Evolutionary conservation across 2,329 filamentous ascomycete species (phyloP).

Genomic region (Plectosphaerella cucumerina): DNA sequence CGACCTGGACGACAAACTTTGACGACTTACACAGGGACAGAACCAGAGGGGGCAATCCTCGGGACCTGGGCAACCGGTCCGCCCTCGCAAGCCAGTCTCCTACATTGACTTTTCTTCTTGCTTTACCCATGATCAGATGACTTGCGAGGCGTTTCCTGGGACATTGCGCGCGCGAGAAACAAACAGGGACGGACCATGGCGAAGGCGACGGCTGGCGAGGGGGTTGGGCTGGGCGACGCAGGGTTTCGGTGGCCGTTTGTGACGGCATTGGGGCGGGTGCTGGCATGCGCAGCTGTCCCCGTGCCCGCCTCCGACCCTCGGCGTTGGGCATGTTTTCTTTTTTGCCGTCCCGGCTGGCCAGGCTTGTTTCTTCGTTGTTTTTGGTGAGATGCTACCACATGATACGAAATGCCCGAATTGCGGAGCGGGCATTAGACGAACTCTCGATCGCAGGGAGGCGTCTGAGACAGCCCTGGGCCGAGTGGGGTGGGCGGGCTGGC

Average conservation of each 20-base stretch:
- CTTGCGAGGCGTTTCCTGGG: too few species aligned
- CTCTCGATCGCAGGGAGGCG: too few species aligned
- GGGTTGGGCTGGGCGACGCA: too few species aligned
- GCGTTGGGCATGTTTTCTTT: neutral
- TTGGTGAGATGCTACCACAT: neutral
- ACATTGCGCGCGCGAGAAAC: too few species aligned
- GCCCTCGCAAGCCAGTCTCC: neutral
- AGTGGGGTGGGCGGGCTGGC: too few species aligned
- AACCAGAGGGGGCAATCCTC: neutral
- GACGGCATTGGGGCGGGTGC: neutral
- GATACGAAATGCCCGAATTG: neutral
- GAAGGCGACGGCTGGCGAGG: too few species aligned
- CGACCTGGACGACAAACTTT: neutral
- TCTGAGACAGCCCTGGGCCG: too few species aligned
- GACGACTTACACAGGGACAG: neutral
- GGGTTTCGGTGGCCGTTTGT: too few species aligned
- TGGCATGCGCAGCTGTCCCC: neutral
- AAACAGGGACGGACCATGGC: too few species aligned
- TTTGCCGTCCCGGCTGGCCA: neutral
- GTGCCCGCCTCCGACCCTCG: neutral
- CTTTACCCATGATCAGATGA: too few species aligned
- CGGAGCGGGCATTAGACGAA: neutral
- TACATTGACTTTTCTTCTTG: too few species aligned
- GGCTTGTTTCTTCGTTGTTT: neutral
- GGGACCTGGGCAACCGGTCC: neutral